phyloP scores from a whole-genome alignment of 2,329 filamentous ascomycete genomes.

The Pestalotiopsis sp. region DNA sequence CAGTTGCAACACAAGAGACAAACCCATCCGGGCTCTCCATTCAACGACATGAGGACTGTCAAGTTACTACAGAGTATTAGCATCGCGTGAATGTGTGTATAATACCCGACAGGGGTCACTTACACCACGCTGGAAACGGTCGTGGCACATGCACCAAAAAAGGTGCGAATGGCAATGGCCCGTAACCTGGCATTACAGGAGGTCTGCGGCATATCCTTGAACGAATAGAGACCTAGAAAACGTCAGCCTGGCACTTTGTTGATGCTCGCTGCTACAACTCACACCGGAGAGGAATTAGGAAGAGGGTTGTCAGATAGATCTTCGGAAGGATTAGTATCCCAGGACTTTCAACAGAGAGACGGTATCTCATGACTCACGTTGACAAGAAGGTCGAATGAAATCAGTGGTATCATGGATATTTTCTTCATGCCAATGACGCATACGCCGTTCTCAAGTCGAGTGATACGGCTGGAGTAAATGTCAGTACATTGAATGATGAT shows the following conservation, averaged over 20 bases:
- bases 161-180: constrained; percentile 58
- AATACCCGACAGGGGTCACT: constrained; percentile 21
- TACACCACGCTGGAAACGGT: constrained; percentile 61
- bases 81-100: no score
- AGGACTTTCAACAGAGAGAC: background rate
- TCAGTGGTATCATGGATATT: no score
- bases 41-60: constrained; percentile 57
- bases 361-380: constrained; percentile 43
- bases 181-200: constrained; percentile 46
- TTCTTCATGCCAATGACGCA: constrained; percentile 66
- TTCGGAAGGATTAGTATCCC: constrained; percentile 18
- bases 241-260: background rate
- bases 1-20: constrained; percentile 68
- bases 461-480: constrained; percentile 50
- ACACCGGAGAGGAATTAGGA: constrained; percentile 63
- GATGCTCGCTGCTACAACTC: constrained; percentile 23
- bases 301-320: constrained; percentile 63
- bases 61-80: constrained; percentile 49
- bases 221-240: constrained; percentile 54
- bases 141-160: constrained; percentile 61
- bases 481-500: background rate
- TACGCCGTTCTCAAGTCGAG: constrained; percentile 53
- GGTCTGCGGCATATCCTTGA: constrained; percentile 47
- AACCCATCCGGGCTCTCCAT: constrained; percentile 67
- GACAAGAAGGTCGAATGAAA: constrained; percentile 30